These are phyloP conservation scores for Pseudogymnoascus sp. DNA, from an alignment of 2,329 filamentous ascomycete genomes.

Conservation along the genomic window DNA sequence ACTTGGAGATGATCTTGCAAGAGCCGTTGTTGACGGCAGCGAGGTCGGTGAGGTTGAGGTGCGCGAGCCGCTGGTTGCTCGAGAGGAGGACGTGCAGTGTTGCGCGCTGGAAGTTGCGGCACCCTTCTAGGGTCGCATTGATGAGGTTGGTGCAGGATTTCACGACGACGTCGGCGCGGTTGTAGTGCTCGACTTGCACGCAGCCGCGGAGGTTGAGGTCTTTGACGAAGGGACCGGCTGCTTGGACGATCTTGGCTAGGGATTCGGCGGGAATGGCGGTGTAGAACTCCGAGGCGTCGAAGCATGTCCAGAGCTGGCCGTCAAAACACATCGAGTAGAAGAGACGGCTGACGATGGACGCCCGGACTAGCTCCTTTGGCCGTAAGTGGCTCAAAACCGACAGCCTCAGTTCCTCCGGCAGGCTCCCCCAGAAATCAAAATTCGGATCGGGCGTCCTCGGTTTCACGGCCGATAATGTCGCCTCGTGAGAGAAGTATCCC, in stretches of 20 bases:
- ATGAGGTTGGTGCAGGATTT: constrained; percentile 79
- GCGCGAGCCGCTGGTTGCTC: constrained; percentile 68
- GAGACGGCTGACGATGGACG: constrained; percentile 65
- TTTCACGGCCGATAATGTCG: constrained; percentile 12
- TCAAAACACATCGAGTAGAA: constrained; percentile 86
- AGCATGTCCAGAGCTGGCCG: constrained; percentile 80
- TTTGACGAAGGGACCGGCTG: constrained; percentile 81
- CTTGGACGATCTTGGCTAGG: constrained; percentile 73
- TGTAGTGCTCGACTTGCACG: constrained; percentile 76
- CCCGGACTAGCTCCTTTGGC: constrained; percentile 72
- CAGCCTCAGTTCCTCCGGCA: constrained; percentile 77
- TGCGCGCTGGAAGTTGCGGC: constrained; percentile 69
- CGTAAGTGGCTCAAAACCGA: constrained; percentile 66
- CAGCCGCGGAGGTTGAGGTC: constrained; percentile 88
- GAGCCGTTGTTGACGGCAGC: constrained; percentile 71
- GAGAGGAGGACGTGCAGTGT: constrained; percentile 69
- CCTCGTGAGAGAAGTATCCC: constrained; percentile 25
- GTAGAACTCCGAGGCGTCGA: constrained; percentile 84
- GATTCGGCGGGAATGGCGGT: constrained; percentile 75
- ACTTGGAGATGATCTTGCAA: constrained; percentile 75
- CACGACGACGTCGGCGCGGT: constrained; percentile 67
- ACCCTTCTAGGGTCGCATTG: constrained; percentile 82
- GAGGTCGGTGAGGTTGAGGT: constrained; percentile 79
- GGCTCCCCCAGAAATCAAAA: constrained; percentile 65
- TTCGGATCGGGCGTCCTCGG: constrained; percentile 26